Base-by-base conservation (phyloP, 1,139 yeast species). In the Geotrichum citri-aurantii region DNA sequence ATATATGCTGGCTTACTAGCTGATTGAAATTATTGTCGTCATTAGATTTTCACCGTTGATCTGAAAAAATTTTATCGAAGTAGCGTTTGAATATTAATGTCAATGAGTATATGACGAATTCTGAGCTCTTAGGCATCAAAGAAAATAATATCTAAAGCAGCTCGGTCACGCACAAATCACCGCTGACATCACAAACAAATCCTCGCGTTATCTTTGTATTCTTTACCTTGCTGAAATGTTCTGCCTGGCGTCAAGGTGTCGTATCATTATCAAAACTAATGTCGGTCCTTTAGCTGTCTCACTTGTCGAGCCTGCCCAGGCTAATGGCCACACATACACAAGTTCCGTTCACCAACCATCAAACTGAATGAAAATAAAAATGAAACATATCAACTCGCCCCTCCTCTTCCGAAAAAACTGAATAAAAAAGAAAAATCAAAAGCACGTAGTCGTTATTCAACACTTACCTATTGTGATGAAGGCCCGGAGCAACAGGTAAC, bases 391-490 rank as follows among this genome's bases (percentile, higher is more conserved):
- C n/a, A 48, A 14, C 24, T 27, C 23, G 12, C 24, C 12, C 17
- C 10, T 47, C 24, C 19, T 7, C 3, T n/a, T 47, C 24, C 27
- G 19, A 47, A 23, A 23, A 23, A n/a, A n/a, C n/a, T n/a, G n/a
- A n/a, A n/a, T n/a, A n/a, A n/a, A n/a, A n/a, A n/a, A n/a, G n/a
- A n/a, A n/a, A n/a, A n/a, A n/a, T 14, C 21, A 19, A 24, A n/a
- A 24, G 26, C 37, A 27, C 27, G 24, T 11, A 14, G 42, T 14
- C 19, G 42, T 37, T n/a, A 17, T 37, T 37, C 42, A 37, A 37
- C 42, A 54, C 56, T 48, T 54, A 54, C 56, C 56, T 54, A 29
- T 54, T 26, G 48, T 54, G 56, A 24, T 48, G 56, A 54, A 27
- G 56, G 56, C 52, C 52, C 56, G 50, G 27, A 40, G 56, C 56